Percentiles rank a stretch among this genome's conserved stretches.
Evolutionary conservation across 2,329 filamentous ascomycete species (phyloP).

Genomic region (Monilinia laxa): DNA sequence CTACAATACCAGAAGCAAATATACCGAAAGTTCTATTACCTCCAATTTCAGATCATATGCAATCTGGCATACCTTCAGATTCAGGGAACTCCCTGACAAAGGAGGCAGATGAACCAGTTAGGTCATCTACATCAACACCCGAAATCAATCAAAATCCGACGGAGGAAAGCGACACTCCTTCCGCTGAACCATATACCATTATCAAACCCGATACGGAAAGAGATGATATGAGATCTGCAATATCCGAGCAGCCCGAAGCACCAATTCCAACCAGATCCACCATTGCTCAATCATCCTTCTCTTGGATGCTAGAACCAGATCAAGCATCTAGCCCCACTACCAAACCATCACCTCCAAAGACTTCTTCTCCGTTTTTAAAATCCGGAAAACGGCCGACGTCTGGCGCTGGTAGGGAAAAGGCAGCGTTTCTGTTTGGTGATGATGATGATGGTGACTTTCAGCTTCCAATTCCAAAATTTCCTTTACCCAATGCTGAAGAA

Average conservation of each 20-base stretch:
- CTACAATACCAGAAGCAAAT: conserved; percentile 12
- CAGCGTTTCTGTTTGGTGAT: conserved; percentile 41
- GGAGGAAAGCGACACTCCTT: neutral
- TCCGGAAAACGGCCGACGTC: conserved; percentile 34
- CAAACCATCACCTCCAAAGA: conserved; percentile 34
- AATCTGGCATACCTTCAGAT: neutral
- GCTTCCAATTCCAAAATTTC: conserved; percentile 20
- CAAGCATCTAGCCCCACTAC: conserved; percentile 26
- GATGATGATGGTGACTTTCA: conserved; percentile 34
- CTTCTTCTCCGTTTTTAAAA: conserved; percentile 37
- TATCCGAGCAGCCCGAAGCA: conserved; percentile 35
- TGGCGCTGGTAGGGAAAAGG: conserved; percentile 37
- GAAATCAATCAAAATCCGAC: neutral
- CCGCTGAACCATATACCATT: neutral
- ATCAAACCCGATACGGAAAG: neutral
- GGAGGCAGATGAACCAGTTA: neutral
- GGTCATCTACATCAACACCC: conserved; percentile 2
- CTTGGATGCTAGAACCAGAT: conserved; percentile 69
- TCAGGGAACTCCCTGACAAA: neutral
- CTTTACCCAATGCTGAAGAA: conserved; percentile 34
- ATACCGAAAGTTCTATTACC: conserved; percentile 18
- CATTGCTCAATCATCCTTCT: conserved; percentile 72
- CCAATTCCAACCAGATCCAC: conserved; percentile 62
- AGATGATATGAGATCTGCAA: conserved; percentile 23
- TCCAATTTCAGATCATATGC: conserved; percentile 14